These are phyloP conservation scores for Helenozyma baotianmanensis DNA, from an alignment of 805 yeast genomes.

Conservation along the genomic window DNA sequence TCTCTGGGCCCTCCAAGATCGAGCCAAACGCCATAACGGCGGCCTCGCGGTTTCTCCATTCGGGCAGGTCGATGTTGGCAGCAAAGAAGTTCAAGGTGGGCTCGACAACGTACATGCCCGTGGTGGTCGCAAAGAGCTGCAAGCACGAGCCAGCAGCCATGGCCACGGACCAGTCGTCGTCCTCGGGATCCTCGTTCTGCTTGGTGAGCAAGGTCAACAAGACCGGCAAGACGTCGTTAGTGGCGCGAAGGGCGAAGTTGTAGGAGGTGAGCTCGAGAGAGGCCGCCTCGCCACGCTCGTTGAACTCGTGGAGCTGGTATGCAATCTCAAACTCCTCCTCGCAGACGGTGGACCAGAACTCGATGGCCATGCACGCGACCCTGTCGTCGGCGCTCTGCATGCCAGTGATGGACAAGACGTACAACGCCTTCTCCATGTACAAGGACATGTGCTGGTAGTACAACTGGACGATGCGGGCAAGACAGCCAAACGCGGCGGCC, in stretches of 20 bases:
- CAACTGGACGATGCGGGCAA: conserved; percentile 84
- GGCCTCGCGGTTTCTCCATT: conserved; percentile 91
- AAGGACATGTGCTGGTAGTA: conserved; percentile 88
- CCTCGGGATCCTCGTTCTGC: conserved; percentile 91
- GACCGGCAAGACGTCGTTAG: conserved; percentile 83
- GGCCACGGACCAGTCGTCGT: conserved; percentile 95
- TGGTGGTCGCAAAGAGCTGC: conserved; percentile 87
- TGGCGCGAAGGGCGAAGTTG: conserved; percentile 82
- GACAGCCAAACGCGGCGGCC: conserved; percentile 93
- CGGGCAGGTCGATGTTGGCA: conserved; percentile 49
- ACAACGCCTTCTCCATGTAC: conserved; percentile 96
- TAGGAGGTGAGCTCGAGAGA: conserved; percentile 48
- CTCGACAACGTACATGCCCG: conserved; percentile 80
- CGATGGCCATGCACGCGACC: conserved; percentile 97
- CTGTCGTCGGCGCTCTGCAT: conserved; percentile 81
- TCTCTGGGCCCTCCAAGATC: conserved; percentile 89
- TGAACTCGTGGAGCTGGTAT: conserved; percentile 58
- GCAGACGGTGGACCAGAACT: conserved; percentile 99
- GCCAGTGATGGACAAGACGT: conserved; percentile 83
- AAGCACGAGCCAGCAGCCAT: conserved; percentile 99
- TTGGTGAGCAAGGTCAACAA: conserved; percentile 72
- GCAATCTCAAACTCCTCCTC: conserved; percentile 90
- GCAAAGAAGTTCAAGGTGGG: conserved; percentile 84
- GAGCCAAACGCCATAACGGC: conserved; percentile 99
- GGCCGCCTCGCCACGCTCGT: conserved; percentile 27